phyloP scores from a whole-genome alignment of 768 basidiomycete genomes.

The Strobilomyces confusus region DNA sequence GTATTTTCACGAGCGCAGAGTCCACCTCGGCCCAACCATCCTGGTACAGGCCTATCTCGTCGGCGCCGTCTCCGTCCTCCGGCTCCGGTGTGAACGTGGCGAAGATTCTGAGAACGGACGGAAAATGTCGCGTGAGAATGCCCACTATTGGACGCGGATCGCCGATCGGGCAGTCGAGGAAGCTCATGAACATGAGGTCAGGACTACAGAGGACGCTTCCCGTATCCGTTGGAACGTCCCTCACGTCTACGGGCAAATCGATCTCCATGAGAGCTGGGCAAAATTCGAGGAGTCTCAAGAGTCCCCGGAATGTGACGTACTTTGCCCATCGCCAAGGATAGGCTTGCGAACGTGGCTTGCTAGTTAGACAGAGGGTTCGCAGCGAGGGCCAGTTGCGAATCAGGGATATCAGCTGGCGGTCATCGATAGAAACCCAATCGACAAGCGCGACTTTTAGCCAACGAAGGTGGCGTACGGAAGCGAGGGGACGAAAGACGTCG shows the following conservation, averaged over 20 bases:
- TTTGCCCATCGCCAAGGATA: neutral
- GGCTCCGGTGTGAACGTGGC: neutral
- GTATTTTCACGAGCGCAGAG: too few relatives aligned
- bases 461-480: too few relatives aligned
- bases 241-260: neutral
- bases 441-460: too few relatives aligned
- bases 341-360: too few relatives aligned
- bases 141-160: neutral
- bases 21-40: too few relatives aligned
- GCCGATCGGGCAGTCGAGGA: neutral
- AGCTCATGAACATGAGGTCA: neutral
- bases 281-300: neutral
- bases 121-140: neutral
- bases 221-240: neutral
- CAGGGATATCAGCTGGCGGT: neutral
- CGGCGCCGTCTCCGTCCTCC: neutral
- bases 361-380: neutral
- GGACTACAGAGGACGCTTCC: neutral
- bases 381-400: slow-evolving; percentile 3
- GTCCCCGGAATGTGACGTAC: neutral
- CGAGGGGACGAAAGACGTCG: too few relatives aligned
- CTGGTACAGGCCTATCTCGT: neutral
- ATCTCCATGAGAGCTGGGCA: neutral
- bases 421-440: too few relatives aligned
- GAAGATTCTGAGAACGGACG: neutral